Evolutionary conservation across 108 stramenopile species (phyloP), one percentile per base, ranked within the genome.

Genomic region (Schizochytrium sp.): DNA sequence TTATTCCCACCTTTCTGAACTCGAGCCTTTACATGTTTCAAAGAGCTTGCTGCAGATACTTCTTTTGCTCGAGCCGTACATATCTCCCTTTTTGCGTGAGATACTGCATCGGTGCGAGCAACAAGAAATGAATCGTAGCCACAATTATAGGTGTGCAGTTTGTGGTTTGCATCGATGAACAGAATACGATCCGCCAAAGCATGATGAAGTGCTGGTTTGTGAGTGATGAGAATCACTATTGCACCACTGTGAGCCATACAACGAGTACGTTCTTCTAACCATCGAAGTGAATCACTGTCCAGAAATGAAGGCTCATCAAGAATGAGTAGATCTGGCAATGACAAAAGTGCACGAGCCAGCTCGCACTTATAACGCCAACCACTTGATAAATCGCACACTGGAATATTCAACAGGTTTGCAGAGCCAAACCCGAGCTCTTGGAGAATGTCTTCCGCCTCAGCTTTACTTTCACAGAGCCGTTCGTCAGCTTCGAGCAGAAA

Each of bases 241-340:
- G 91, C 59, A 47, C 91, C 61, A 19, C 89, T 15, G 19, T 72
- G 88, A 4, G 92, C 89, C 46, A 90, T 49, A 38, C 53, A 50
- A 4, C 88, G 44, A 13, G 45, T 47, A 49, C 87, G 64, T 55
- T 87, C 46, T 15, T 93, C 87, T 4, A 95, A 44, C 95, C 95
- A 95, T 56, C 87, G 56, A 3, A 87, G 91, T 3, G 94, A 92
- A 12, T 28, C 61, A 4, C 10, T 59, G 61, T 95, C 95, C 89
- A 95, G 88, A 91, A 95, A 95, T n/a, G 93, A 93, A 50, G 95
- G 95, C 59, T 95, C 95, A 64, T 95, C 95, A 72, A 95, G 72
- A 15, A 95, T 91, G 41, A 94, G 73, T 3, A 92, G 56, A 59
- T 93, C 92, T 1, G 95, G 93, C 50, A 92, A 92, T 7, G 90